Percentiles rank a stretch among this genome's conserved stretches.
Evolutionary conservation across 2,329 filamentous ascomycete genomes (phyloP).

Genomic region (Purpureocillium takamizusanense): DNA sequence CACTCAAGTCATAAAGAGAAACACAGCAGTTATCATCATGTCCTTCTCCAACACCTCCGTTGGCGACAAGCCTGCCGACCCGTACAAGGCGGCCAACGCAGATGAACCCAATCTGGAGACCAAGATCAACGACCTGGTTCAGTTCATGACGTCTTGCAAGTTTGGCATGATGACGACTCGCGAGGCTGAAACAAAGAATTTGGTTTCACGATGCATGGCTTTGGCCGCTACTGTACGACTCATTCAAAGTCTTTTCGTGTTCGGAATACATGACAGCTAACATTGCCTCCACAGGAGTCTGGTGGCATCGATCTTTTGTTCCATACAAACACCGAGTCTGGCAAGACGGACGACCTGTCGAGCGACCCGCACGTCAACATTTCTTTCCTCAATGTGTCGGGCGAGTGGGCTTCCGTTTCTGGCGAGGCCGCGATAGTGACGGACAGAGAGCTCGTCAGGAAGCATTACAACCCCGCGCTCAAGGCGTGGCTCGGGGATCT

Average conservation of each 20-base stretch:
- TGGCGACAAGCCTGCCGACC: slow-evolving; percentile 58
- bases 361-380: slow-evolving; percentile 70
- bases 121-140: slow-evolving; percentile 65
- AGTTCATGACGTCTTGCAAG: slow-evolving; percentile 65
- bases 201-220: slow-evolving; percentile 82
- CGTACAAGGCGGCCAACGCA: slow-evolving; percentile 70
- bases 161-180: slow-evolving; percentile 86
- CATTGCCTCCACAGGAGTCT: slow-evolving; percentile 47
- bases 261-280: too few relatives aligned
- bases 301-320: slow-evolving; percentile 78
- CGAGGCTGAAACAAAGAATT: slow-evolving; percentile 50
- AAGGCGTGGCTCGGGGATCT: slow-evolving; percentile 85
- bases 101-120: slow-evolving; percentile 55
- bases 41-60: slow-evolving; percentile 46
- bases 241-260: too few relatives aligned
- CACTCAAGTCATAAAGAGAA: too few relatives aligned
- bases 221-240: slow-evolving; percentile 60
- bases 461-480: slow-evolving; percentile 64
- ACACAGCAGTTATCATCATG: slow-evolving; percentile 19
- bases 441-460: slow-evolving; percentile 57
- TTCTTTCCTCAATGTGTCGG: slow-evolving; percentile 64
- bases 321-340: slow-evolving; percentile 83
- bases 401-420: slow-evolving; percentile 83
- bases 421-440: slow-evolving; percentile 62
- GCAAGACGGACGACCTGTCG: slow-evolving; percentile 76